Evolutionary conservation across 176 grass and related monocot genomes (phyloP).

Genomic region (Oryza australiensis): DNA sequence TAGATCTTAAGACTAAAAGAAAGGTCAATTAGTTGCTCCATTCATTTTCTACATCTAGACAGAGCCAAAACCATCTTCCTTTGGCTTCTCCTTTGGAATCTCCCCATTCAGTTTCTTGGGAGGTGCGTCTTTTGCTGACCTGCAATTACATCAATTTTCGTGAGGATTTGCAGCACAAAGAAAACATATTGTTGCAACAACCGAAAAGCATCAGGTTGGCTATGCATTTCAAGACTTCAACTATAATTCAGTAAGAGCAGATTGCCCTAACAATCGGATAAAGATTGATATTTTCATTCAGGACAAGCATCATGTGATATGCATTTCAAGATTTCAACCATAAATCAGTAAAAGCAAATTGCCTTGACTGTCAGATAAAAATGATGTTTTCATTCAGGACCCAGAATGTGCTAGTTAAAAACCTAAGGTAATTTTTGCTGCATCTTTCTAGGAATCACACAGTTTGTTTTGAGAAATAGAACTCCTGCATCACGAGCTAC

Average conservation of each 20-base stretch:
- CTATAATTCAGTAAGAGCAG: neutral
- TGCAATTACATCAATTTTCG: neutral
- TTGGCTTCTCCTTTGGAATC: conserved; percentile 45
- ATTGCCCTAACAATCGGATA: neutral
- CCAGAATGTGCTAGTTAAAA: neutral
- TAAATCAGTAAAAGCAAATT: neutral
- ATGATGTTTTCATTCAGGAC: neutral
- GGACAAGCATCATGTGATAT: neutral
- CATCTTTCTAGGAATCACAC: neutral
- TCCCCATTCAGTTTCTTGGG: conserved; percentile 46
- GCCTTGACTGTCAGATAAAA: neutral
- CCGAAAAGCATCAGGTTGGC: neutral
- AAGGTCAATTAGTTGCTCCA: conserved; percentile 7
- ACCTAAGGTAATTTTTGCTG: neutral
- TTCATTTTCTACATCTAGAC: neutral
- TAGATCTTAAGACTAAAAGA: neutral
- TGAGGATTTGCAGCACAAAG: neutral
- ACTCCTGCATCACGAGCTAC: neutral
- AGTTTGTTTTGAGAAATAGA: neutral
- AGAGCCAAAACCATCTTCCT: conserved; percentile 27
- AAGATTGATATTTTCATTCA: neutral
- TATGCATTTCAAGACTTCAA: neutral
- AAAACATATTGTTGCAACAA: neutral
- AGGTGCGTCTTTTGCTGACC: conserved; percentile 46
- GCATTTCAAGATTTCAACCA: neutral